Base-by-base conservation (phyloP, 1,284 basidiomycete genomes). In the Jaminaea rosea region DNA sequence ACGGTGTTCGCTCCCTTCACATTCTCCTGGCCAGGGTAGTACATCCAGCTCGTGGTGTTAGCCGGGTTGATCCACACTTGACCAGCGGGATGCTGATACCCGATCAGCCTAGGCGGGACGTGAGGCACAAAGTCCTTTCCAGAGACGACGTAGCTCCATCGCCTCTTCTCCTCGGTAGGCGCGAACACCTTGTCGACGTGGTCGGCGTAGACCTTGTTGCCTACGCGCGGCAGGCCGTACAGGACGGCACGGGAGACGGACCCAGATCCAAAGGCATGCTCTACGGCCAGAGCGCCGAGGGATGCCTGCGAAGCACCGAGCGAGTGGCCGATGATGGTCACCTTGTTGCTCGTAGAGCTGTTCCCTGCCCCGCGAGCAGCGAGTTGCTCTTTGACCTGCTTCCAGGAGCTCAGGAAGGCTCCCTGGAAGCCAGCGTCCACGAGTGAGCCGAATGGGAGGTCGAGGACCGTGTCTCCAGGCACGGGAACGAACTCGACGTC, bases 1-100 rank as follows among this genome's bases (percentile, higher is more conserved):
- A n/a, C n/a, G n/a, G n/a, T n/a, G n/a, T n/a, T n/a, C n/a, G n/a
- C n/a, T n/a, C n/a, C n/a, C n/a, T n/a, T n/a, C n/a, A n/a, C n/a
- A 36, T 58, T 58, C 37, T 58, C 56, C 31, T 58, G 56, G 10
- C 56, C 56, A 7, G 52, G 56, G 37, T 55, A 55, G 34, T 47
- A 51, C 26, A 32, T 45, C 21, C 28, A 47, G 6, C 34, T 15
- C 19, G 37, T 48, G 29, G 56, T 55, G 46, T 58, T 58, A 1
- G 56, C 32, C 2, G 52, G 56, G 47, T 51, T 48, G n/a, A 52
- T 51, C 41, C 48, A 58, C 19, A 58, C 46, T 32, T 58, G 52
- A 24, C 58, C 55, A 1, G 51, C 47, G 7, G 46, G 41, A 23
- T 60, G 58, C 41, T 53, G 56, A 48, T 48, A 57, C 15, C 58